These are phyloP conservation scores for Ensete glaucum DNA, from an alignment of 176 grass and related monocot genomes.

Conservation along the genomic window DNA sequence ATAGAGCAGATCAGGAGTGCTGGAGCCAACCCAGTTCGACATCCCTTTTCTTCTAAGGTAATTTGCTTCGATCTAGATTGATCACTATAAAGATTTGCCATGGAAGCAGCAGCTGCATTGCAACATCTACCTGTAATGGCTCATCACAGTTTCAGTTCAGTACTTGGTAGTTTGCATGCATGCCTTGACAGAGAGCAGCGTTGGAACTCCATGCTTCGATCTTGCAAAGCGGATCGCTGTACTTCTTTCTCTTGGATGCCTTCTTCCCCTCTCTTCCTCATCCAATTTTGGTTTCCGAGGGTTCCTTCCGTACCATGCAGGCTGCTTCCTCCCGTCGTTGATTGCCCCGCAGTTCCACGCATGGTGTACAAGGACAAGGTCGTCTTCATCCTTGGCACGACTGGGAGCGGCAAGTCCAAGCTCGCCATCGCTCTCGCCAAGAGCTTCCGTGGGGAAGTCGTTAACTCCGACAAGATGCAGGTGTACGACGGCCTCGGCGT, in stretches of 20 bases:
- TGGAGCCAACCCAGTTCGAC: too few species aligned
- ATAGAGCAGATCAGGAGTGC: too few species aligned
- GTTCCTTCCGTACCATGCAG: not conserved
- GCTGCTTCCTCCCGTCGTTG: not conserved
- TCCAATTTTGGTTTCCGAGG: not conserved
- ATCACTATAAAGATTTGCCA: too few species aligned
- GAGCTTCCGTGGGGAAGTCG: slow-evolving; percentile 20
- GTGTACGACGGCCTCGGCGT: slow-evolving; percentile 24
- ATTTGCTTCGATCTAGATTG: too few species aligned
- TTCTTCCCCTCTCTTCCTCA: not conserved
- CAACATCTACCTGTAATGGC: too few species aligned
- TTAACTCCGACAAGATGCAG: slow-evolving; percentile 41
- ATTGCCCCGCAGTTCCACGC: not conserved
- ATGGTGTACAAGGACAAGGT: slow-evolving; percentile 14
- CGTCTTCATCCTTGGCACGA: slow-evolving; percentile 28
- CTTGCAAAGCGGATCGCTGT: not conserved
- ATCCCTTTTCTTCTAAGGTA: too few species aligned
- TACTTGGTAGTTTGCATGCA: not conserved
- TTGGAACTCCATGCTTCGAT: not conserved
- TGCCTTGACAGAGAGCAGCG: not conserved
- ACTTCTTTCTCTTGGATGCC: not conserved
- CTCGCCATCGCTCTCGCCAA: slow-evolving; percentile 21
- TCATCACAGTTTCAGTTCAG: too few species aligned
- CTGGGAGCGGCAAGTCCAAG: slow-evolving; percentile 30
- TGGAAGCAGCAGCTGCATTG: too few species aligned